Conservation (phyloP, 257 asterid genomes). For the Nicotiana sylvestris region DNA sequence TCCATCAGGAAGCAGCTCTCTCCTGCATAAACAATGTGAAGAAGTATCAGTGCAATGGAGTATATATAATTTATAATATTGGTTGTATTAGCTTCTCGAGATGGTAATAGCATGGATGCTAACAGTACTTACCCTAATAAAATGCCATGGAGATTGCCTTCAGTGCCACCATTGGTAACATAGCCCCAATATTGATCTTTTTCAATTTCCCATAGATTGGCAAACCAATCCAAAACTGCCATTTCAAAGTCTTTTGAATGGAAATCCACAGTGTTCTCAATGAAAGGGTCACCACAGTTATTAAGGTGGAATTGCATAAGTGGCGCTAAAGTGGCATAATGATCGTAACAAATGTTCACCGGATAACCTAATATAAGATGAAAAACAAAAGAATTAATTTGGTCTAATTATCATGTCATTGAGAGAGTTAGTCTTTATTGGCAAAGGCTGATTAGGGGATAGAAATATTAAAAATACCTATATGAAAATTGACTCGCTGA, state of each 20-base stretch:
- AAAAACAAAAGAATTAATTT: neutral
- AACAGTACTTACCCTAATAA: slow-evolving; percentile 17
- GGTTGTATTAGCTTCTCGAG: too few species aligned
- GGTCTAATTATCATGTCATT: neutral
- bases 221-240: slow-evolving; percentile 20
- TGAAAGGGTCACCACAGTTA: slow-evolving; percentile 11
- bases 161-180: slow-evolving; percentile 26
- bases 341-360: neutral
- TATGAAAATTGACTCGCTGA: neutral
- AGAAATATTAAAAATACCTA: neutral
- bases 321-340: neutral
- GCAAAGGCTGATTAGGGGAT: neutral
- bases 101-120: too few species aligned
- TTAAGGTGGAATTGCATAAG: slow-evolving; percentile 13
- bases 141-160: slow-evolving; percentile 28
- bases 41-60: neutral
- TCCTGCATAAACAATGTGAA: neutral
- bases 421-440: neutral
- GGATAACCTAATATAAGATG: neutral
- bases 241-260: slow-evolving; percentile 21
- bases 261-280: neutral
- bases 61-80: neutral
- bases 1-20: slow-evolving; percentile 17
- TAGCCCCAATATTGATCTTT: slow-evolving; percentile 19
- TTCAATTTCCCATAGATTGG: slow-evolving; percentile 13